These are phyloP conservation scores for Pecoramyces ruminantium DNA, from an alignment of 192 early-diverging fungal species.

Conservation along the genomic window DNA sequence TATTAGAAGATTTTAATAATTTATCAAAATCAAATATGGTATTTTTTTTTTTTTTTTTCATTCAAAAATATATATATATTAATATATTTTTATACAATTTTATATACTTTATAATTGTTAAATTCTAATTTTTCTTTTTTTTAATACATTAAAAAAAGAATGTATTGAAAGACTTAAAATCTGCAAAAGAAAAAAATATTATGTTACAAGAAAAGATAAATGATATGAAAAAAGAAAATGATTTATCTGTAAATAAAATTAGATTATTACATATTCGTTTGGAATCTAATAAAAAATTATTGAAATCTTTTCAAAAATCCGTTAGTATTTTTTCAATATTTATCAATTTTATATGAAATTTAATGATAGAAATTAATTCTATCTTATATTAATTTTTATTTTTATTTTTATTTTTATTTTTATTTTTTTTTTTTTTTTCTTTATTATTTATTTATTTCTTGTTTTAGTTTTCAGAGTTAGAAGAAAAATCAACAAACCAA, in stretches of 20 bases:
- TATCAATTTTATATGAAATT: too few relatives aligned
- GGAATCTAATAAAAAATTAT: background rate
- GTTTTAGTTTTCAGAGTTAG: background rate
- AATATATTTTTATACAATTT: too few relatives aligned
- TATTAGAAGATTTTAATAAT: background rate
- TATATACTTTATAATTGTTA: too few relatives aligned
- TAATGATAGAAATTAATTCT: too few relatives aligned
- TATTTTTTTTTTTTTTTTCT: too few relatives aligned
- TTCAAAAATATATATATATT: too few relatives aligned
- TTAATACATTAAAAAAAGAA: too few relatives aligned
- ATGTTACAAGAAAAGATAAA: background rate
- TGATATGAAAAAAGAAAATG: background rate
- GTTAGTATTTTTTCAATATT: too few relatives aligned
- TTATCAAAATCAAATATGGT: background rate
- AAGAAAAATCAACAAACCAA: background rate
- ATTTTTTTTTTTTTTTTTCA: background rate
- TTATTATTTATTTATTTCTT: background rate
- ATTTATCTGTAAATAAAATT: background rate
- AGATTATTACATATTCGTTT: background rate
- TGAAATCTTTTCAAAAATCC: background rate
- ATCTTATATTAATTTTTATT: too few relatives aligned
- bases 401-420: too few relatives aligned
- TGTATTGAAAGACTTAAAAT: background rate
- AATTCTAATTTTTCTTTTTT: too few relatives aligned
- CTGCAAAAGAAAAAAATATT: background rate